Evolutionary conservation across 2,329 filamentous ascomycete species (phyloP).

Genomic region (Ophiostoma perfectum): DNA sequence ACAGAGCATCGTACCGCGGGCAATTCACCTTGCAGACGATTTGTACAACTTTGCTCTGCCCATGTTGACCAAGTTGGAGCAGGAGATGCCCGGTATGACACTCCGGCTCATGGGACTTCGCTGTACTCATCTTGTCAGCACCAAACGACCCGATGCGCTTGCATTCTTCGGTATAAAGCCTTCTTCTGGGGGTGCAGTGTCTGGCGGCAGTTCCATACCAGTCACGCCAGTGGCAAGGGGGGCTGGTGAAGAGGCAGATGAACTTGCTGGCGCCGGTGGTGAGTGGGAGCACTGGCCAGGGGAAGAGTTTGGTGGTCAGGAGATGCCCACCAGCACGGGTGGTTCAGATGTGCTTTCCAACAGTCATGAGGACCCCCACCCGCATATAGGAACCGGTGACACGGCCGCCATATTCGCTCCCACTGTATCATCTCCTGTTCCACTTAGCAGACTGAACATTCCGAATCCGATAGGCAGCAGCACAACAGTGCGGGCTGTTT

Average conservation of each 20-base stretch:
- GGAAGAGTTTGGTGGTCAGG: conserved; percentile 45
- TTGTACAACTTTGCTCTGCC: conserved; percentile 76
- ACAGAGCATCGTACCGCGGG: conserved; percentile 68
- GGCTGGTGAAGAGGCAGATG: conserved; percentile 29
- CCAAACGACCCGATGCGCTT: conserved; percentile 70
- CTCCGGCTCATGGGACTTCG: conserved; percentile 82
- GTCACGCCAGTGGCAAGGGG: not conserved
- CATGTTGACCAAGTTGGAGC: conserved; percentile 77
- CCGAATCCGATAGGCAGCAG: conserved; percentile 40
- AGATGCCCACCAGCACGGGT: conserved; percentile 26
- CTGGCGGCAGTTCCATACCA: no score
- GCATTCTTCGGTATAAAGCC: conserved; percentile 68
- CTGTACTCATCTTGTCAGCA: conserved; percentile 81
- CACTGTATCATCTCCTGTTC: not conserved
- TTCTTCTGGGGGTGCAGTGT: conserved; percentile 15
- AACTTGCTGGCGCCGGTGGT: conserved; percentile 36
- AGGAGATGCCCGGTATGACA: conserved; percentile 73
- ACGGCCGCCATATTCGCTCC: not conserved
- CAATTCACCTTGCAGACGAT: conserved; percentile 69
- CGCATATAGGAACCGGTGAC: not conserved
- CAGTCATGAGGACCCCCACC: not conserved
- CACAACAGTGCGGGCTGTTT: conserved; percentile 25
- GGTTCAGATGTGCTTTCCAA: not conserved
- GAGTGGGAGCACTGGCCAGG: conserved; percentile 66
- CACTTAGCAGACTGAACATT: conserved; percentile 48